Base-by-base conservation (phyloP, 1,139 yeast genomes). In the Pichia sp. region DNA sequence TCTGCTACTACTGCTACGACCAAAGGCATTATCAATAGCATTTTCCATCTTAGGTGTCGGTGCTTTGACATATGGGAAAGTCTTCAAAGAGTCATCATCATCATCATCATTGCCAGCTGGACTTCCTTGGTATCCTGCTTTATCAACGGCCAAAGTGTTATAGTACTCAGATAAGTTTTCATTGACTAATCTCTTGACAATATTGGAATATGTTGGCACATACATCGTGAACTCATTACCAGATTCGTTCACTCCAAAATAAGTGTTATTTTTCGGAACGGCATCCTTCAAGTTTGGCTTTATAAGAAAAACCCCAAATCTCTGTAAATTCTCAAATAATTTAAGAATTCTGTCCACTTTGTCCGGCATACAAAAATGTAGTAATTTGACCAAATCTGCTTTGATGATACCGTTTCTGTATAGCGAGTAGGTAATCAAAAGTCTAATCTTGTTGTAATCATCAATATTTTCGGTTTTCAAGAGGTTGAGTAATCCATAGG, bases 321-420 rank as follows among this genome's bases (percentile, higher is more conserved):
- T 36, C 29, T 49, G 39, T 37, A 92, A 60, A 44, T 72, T 68
- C 43, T 69, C 70, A 59, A 90, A 77, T 45, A 86, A 72, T 39
- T 75, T 64, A 54, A 48, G 65, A 59, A 52, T 69, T 59, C 76
- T 69, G 41, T 85, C 94, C 27, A 69, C 68, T 16, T 86, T 75
- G 23, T 59, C 58, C 0, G 57, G 55, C 40, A 58, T 48, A 41
- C 85, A 77, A 57, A 90, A 94, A 44, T 72, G 67, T 40, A 81
- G 73, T 39, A 92, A 65, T 58, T 92, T 88, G 43, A 68, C 65
- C 52, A 84, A 77, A 66, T 92, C 99, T 7, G 72, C 62, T 53
- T 81, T 83, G 23, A 86, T 72, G 31, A 92, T 68, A 0, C 99
- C 98, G 4, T 94, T 92, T 53, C 97, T 72, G 62, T 81, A 85